phyloP scores from a whole-genome alignment of 441 rosid genomes.

The Rhodomyrtus psidioides region DNA sequence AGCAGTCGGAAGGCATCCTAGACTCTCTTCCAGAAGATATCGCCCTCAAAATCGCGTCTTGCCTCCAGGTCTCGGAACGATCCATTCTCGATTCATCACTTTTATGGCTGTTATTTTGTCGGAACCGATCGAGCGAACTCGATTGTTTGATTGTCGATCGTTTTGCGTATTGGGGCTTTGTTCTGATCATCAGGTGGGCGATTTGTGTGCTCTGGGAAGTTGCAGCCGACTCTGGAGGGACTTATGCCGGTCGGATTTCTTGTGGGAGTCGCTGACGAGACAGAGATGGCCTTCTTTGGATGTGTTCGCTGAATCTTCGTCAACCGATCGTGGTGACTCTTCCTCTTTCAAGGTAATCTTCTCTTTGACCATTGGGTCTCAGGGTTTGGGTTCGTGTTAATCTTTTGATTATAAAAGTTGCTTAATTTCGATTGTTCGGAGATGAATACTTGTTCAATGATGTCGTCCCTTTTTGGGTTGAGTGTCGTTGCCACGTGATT shows the following conservation, averaged over 20 bases:
- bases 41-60: slow-evolving; percentile 35
- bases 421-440: neutral
- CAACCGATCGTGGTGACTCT: neutral
- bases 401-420: neutral
- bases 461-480: no score
- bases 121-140: neutral
- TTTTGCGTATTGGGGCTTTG: neutral
- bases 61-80: slow-evolving; percentile 22
- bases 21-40: no score
- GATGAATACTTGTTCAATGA: no score
- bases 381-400: neutral
- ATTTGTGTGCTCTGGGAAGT: slow-evolving; percentile 30
- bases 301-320: neutral
- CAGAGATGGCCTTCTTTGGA: slow-evolving; percentile 37
- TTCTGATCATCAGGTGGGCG: slow-evolving; percentile 20
- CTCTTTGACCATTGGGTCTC: neutral
- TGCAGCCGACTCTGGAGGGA: slow-evolving; percentile 47
- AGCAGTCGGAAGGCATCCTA: no score
- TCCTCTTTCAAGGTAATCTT: neutral
- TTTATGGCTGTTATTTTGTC: neutral
- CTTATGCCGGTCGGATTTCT: slow-evolving; percentile 29
- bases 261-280: slow-evolving; percentile 36
- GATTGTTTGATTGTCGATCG: neutral
- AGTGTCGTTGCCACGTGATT: neutral
- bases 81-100: neutral